Percentiles rank a stretch among this genome's conserved stretches.
phyloP scores from a whole-genome alignment of 108 stramenopile genomes.

The Nitzschia sp. region DNA sequence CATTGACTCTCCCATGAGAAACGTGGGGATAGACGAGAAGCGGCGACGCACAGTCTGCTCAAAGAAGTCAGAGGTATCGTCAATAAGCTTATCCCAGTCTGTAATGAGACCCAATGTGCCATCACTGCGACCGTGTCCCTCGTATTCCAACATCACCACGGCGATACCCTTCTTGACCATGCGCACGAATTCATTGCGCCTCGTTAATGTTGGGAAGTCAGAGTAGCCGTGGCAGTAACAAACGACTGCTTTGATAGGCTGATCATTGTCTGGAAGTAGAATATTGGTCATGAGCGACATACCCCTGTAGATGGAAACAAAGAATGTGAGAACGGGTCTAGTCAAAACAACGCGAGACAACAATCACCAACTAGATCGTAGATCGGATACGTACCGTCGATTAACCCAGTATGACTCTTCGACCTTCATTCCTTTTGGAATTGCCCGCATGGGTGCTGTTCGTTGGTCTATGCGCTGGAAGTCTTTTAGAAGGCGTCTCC shows the following conservation, averaged over 20 bases:
- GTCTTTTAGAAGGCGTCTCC: conserved; percentile 34
- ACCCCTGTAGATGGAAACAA: not conserved
- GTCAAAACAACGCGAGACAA: conserved; percentile 14
- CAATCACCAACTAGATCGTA: not conserved
- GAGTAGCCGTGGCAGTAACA: conserved; percentile 73
- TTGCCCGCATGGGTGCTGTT: conserved; percentile 2
- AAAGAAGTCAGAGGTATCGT: conserved; percentile 56
- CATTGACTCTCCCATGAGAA: conserved; percentile 76
- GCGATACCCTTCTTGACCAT: conserved; percentile 56
- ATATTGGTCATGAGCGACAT: conserved; percentile 35
- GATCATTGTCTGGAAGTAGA: conserved; percentile 47
- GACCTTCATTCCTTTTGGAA: conserved; percentile 9
- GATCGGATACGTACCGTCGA: conserved; percentile 2
- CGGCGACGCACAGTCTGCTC: conserved; percentile 28
- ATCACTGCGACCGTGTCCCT: conserved; percentile 71
- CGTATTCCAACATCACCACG: conserved; percentile 65
- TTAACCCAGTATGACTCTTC: conserved; percentile 20
- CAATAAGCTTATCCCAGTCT: conserved; percentile 48
- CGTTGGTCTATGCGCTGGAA: conserved; percentile 44
- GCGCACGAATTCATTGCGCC: conserved; percentile 49
- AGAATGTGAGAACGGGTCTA: not conserved
- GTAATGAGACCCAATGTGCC: conserved; percentile 50
- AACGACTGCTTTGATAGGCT: conserved; percentile 54
- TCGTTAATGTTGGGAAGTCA: conserved; percentile 58
- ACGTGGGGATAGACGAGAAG: conserved; percentile 47